phyloP scores from a whole-genome alignment of 106 monocot species.

The Dendrobium chrysotoxum region DNA sequence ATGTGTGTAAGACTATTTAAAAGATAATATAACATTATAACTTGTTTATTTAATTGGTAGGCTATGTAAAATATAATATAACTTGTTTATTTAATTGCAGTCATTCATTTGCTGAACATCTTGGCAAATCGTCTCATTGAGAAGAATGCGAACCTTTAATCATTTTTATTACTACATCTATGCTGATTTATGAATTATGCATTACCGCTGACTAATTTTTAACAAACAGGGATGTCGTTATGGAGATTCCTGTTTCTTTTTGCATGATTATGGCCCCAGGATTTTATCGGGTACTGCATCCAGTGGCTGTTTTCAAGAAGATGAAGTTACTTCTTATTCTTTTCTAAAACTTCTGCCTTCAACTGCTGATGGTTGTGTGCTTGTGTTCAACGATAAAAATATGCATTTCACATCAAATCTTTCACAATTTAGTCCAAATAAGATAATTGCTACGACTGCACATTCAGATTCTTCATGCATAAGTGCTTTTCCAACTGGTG shows the following conservation, averaged over 20 bases:
- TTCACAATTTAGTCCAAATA: conserved; percentile 23
- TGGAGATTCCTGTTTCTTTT: conserved; percentile 61
- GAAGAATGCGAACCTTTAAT: background rate
- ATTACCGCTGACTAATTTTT: background rate
- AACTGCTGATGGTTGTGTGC: conserved; percentile 17
- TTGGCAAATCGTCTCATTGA: background rate
- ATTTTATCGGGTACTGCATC: background rate
- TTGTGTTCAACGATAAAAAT: conserved; percentile 53
- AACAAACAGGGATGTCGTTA: conserved; percentile 59
- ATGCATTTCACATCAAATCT: conserved; percentile 35
- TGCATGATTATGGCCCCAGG: conserved; percentile 32
- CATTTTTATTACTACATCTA: background rate
- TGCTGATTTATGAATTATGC: background rate
- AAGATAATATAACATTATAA: no score
- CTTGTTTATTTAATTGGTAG: background rate
- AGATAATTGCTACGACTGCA: conserved; percentile 29
- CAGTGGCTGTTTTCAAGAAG: conserved; percentile 34
- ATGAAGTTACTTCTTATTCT: conserved; percentile 20
- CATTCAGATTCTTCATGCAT: conserved; percentile 17
- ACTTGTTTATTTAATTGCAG: background rate
- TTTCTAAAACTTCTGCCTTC: conserved; percentile 31
- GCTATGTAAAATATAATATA: background rate
- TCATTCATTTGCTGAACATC: background rate
- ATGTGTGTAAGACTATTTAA: background rate
- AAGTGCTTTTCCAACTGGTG: conserved; percentile 12